Conservation (phyloP, 2,329 filamentous ascomycete genomes). For the Pseudogymnoascus sp. region DNA sequence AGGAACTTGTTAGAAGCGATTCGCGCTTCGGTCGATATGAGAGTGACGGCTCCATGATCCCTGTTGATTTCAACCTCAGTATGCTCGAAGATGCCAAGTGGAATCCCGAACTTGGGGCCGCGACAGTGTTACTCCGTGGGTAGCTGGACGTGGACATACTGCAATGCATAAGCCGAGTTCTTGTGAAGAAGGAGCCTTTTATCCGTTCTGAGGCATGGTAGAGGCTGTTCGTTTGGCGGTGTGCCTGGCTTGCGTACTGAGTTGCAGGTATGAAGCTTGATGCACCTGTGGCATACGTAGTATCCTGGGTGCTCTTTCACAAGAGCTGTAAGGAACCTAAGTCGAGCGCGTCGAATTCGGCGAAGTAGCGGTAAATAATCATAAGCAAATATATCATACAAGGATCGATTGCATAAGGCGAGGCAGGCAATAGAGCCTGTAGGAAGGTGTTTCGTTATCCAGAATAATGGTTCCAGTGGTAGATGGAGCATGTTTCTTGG, state of each 20-base stretch:
- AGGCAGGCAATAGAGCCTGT: not conserved
- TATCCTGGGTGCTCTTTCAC: not conserved
- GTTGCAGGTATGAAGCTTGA: not conserved
- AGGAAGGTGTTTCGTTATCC: not conserved
- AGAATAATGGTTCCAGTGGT: not conserved
- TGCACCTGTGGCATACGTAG: not conserved
- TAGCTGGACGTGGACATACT: not conserved
- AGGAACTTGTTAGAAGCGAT: constrained; percentile 20
- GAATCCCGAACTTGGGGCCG: not conserved
- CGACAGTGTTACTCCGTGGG: not conserved
- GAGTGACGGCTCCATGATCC: constrained; percentile 9
- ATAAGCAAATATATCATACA: not conserved
- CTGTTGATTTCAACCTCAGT: not conserved
- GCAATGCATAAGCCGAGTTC: not conserved
- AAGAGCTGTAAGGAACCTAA: not conserved
- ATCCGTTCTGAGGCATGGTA: not conserved
- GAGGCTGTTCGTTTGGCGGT: not conserved
- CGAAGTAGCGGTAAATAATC: not conserved
- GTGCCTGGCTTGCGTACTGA: not conserved
- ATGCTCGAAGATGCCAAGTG: not conserved
- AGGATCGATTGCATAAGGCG: not conserved
- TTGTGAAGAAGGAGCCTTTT: not conserved
- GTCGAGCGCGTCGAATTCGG: not conserved
- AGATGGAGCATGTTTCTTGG: not conserved
- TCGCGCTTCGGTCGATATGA: constrained; percentile 19